Evolutionary conservation across 352 stramenopile genomes (phyloP).

Genomic region (Pythium rishiriense): DNA sequence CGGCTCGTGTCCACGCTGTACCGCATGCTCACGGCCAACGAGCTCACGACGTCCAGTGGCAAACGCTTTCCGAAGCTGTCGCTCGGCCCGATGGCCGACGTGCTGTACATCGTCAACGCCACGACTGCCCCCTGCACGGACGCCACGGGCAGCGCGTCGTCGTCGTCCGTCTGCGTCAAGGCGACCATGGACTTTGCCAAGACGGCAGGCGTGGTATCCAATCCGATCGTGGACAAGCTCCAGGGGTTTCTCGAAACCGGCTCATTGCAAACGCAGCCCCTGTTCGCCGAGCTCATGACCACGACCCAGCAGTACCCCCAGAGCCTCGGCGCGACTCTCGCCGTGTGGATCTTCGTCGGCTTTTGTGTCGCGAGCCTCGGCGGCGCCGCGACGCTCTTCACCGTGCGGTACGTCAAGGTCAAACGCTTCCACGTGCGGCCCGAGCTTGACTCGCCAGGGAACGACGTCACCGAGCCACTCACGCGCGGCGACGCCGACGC

Average conservation of each 20-base stretch:
- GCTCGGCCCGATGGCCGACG: constrained; percentile 37
- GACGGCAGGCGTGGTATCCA: constrained; percentile 21
- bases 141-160: constrained; percentile 7
- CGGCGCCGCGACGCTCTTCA: constrained; percentile 35
- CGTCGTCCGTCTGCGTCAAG: constrained; percentile 30
- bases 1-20: constrained; percentile 50
- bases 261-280: constrained; percentile 43
- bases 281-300: constrained; percentile 49
- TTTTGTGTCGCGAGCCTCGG: constrained; percentile 44
- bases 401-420: constrained; percentile 33
- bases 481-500: not conserved
- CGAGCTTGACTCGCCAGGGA: constrained; percentile 18
- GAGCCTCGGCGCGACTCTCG: constrained; percentile 43
- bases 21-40: constrained; percentile 44
- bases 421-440: constrained; percentile 51
- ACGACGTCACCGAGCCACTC: constrained; percentile 14
- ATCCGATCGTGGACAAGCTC: constrained; percentile 49
- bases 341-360: constrained; percentile 63
- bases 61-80: constrained; percentile 37
- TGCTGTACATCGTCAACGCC: constrained; percentile 62
- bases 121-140: constrained; percentile 32
- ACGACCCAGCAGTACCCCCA: constrained; percentile 38
- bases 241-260: constrained; percentile 46
- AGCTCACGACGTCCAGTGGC: constrained; percentile 41
- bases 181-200: constrained; percentile 50